Evolutionary conservation across 2,329 filamentous ascomycete genomes (phyloP), one percentile per base, ranked within the genome.

Genomic region (Xylaria sp.): DNA sequence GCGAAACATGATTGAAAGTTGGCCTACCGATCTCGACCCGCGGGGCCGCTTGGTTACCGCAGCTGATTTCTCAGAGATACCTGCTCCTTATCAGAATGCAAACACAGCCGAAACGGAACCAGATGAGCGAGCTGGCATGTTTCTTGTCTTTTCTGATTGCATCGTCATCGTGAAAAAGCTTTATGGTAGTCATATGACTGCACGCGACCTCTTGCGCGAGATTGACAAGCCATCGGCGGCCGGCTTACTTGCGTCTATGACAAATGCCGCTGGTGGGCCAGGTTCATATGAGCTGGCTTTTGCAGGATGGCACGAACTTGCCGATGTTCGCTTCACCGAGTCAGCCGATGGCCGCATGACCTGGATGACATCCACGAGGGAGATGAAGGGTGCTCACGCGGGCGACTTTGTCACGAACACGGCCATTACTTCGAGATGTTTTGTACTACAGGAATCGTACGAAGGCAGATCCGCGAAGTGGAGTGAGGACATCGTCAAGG

Each of bases 401-500:
- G 82, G 84, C 3, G 81, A 83, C 48, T 82, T 82, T 63, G 81
- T 84, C 10, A 81, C 80, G 68, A 84, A 81, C 72, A 85, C 84
- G 32, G 81, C 83, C 15, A 81, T 86, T 25, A 89, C 90, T 1
- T 84, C 90, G 12, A 85, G 90, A 34, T 91, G 89, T 68, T 91
- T 97, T 75, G 80, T 91, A 46, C 85, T 97, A 1, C 87, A 90
- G 59, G 92, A 93, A 60, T 81, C 87, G 8, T 95, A 95, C 74
- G 92, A 97, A 76, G 90, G 90, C 30, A 94, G 90, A 77, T 93
- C 91, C 1, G 83, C 85, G 20, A 92, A 91, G 68, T 90, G 93
- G 80, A 89, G 89, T 32, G 95, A 98, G 80, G 96, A 98, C 71
- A 85, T 97, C 13, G 89, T 90, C 56, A 97, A 95, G 80, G 94